Percentiles rank a stretch among this genome's conserved stretches.
Conservation (phyloP, 2,329 filamentous ascomycete species). For the Chrysosporium queenslandicum region DNA sequence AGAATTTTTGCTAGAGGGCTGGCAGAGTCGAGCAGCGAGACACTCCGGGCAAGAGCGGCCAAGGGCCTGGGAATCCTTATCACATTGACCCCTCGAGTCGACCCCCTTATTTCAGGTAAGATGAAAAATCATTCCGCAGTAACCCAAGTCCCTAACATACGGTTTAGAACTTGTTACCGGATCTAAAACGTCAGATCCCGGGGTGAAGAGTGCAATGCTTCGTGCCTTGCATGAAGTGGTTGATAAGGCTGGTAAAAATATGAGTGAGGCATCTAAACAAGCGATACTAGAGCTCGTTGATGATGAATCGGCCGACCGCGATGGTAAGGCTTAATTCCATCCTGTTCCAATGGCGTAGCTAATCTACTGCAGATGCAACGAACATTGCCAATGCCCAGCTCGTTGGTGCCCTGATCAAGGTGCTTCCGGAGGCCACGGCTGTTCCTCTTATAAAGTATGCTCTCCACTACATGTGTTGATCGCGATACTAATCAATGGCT, state of each 20-base stretch:
- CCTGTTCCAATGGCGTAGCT: slow-evolving; percentile 8
- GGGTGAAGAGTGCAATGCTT: slow-evolving; percentile 90
- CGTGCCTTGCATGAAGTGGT: slow-evolving; percentile 95
- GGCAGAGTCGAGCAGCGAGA: slow-evolving; percentile 83
- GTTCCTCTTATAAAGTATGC: slow-evolving; percentile 45
- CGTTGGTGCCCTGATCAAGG: slow-evolving; percentile 79
- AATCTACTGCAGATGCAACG: slow-evolving; percentile 48
- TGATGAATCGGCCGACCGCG: slow-evolving; percentile 63
- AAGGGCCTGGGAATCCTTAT: slow-evolving; percentile 92
- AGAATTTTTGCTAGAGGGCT: slow-evolving; percentile 94
- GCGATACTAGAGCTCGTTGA: slow-evolving; percentile 87
- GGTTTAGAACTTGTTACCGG: slow-evolving; percentile 75
- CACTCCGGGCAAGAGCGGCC: slow-evolving; percentile 75
- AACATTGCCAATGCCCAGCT: slow-evolving; percentile 84
- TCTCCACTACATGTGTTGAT: neutral
- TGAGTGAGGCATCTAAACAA: slow-evolving; percentile 80
- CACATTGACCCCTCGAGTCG: slow-evolving; percentile 87
- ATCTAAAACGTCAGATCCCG: slow-evolving; percentile 76
- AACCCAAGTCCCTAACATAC: neutral
- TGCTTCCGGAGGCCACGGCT: slow-evolving; percentile 64
- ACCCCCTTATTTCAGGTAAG: slow-evolving; percentile 66
- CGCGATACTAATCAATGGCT: slow-evolving; percentile 29
- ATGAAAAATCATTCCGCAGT: neutral
- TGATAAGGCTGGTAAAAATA: slow-evolving; percentile 85
- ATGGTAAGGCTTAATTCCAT: slow-evolving; percentile 39